Percentiles rank a stretch among this genome's conserved stretches.
phyloP scores from a whole-genome alignment of 164 flowering plant species.

The Stephania cephalantha region DNA sequence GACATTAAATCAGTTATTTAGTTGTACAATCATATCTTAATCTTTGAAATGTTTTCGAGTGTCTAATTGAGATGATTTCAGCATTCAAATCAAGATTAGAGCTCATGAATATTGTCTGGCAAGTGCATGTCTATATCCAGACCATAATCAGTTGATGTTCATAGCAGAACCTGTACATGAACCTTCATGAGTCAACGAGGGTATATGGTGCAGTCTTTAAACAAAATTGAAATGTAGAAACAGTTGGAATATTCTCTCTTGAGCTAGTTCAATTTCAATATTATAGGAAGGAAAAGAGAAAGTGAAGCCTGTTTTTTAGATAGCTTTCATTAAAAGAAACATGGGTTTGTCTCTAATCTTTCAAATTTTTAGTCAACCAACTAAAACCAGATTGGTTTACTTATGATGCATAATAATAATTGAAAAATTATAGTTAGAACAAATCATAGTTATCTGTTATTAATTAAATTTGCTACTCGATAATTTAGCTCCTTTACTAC shows the following conservation, averaged over 20 bases:
- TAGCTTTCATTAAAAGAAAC: not conserved
- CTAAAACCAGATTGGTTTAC: not conserved
- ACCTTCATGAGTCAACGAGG: not conserved
- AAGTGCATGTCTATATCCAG: not conserved
- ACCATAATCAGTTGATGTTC: not conserved
- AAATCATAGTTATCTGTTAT: not conserved
- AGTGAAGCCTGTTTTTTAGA: not conserved
- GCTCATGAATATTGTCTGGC: not conserved
- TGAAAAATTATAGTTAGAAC: not conserved
- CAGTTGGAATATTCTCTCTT: not conserved
- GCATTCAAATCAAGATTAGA: not conserved
- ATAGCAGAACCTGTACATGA: not conserved
- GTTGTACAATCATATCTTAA: not conserved
- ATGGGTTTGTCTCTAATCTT: not conserved
- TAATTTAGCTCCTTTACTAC: not conserved
- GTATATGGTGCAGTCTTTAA: not conserved
- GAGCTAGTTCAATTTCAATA: not conserved
- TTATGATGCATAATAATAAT: not conserved
- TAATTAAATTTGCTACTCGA: no score
- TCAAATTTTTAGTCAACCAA: not conserved
- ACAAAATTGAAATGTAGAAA: not conserved
- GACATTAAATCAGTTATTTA: not conserved
- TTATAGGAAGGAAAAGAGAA: not conserved
- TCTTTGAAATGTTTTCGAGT: not conserved
- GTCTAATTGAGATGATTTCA: no score